Evolutionary conservation across 1,284 basidiomycete species (phyloP).

Genomic region (Hypsizygus ulmarius): DNA sequence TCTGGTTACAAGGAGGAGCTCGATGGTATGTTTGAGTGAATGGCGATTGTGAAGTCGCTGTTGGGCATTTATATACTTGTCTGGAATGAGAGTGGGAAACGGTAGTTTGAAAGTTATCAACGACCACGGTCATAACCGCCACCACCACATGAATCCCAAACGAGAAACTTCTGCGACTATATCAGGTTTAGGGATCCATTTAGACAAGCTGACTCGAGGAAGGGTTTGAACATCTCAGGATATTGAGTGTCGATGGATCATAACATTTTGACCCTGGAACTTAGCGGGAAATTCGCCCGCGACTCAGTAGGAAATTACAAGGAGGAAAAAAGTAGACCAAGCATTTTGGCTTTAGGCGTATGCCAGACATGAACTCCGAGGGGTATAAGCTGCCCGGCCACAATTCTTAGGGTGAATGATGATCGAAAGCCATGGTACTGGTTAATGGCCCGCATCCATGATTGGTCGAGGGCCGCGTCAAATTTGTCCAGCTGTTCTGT

Average conservation of each 20-base stretch:
- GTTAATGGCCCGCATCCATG: constrained; percentile 1
- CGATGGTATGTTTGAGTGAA: not conserved
- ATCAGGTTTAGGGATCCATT: constrained; percentile 15
- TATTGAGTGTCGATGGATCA: constrained; percentile 1
- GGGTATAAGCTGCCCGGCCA: constrained; percentile 5
- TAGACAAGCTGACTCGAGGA: not conserved
- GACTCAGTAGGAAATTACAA: constrained; percentile 6
- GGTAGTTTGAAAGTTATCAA: constrained; percentile 2
- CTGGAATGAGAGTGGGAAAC: constrained; percentile 11
- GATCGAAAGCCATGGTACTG: constrained; percentile 1
- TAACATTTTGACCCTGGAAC: constrained; percentile 13
- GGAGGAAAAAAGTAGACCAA: constrained; percentile 7
- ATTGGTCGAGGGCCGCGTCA: not conserved
- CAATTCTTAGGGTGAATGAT: constrained; percentile 3
- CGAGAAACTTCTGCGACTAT: not conserved
- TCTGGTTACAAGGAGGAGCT: not conserved
- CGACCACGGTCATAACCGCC: constrained; percentile 11
- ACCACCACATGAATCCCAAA: constrained; percentile 13
- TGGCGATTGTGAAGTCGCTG: not conserved
- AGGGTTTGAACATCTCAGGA: constrained; percentile 4
- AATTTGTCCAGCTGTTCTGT: constrained; percentile 8
- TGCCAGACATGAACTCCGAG: constrained; percentile 12
- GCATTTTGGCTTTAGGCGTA: constrained; percentile 19
- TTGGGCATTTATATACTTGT: constrained; percentile 9
- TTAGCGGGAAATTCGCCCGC: constrained; percentile 13